Evolutionary conservation across 148 eudicot genomes (phyloP), one percentile per base, ranked within the genome.

Genomic region (Heliamphora exappendiculata): DNA sequence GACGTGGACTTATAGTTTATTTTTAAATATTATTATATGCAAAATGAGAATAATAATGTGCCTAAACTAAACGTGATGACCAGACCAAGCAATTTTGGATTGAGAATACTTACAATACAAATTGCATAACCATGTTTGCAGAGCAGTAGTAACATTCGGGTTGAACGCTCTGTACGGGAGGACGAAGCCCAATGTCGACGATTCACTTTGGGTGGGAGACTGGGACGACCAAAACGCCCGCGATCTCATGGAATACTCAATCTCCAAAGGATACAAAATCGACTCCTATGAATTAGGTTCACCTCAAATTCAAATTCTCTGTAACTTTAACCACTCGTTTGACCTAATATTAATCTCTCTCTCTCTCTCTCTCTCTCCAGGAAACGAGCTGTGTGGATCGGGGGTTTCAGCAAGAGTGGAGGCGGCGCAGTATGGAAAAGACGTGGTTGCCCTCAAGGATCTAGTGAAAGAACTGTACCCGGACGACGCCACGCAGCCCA

Each of bases 371-470:
- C n/a, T n/a, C n/a, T 66, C 12, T 51, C 34, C 41, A 86, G 94
- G 94, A 55, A 90, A 90, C 39, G 94, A 90, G 88, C 70, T 90
- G 11, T 78, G 85, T 77, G 94, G 87, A 53, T 24, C 26, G 42
- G 90, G 88, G 26, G 84, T 90, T 11, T 2, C 77, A 37, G 90
- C 82, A 51, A 82, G 78, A 42, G 72, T 88, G 2, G 78, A 47
- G 4, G 88, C 88, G 20, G 72, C 67, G 5, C 88, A 85, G 49
- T 90, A 90, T 53, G 94, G 75, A 11, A 81, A 81, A 59, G 91
- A 88, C 33, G n/a, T 78, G 4, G 74, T 72, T 7, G 55, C 31
- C 17, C 84, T 90, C 19, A 85, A 76, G 14, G 67, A 80, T 2
- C 31, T 90, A 2, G 86, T 90, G 53, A 63, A 79, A 31, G 67